These are phyloP conservation scores for Nakazawaea peltata DNA, from an alignment of 805 yeast species.

Conservation along the genomic window DNA sequence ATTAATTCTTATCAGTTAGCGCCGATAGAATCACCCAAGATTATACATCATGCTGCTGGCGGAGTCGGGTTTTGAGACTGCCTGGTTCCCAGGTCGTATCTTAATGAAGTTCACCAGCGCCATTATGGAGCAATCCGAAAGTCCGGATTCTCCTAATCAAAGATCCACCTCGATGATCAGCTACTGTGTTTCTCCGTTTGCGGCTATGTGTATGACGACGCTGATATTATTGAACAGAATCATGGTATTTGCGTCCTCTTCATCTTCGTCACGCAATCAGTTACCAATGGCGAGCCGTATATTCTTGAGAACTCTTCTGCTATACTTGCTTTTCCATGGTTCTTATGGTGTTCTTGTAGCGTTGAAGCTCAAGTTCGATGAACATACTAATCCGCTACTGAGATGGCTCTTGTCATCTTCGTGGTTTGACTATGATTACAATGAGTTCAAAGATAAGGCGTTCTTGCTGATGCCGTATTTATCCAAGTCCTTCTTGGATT, in stretches of 20 bases:
- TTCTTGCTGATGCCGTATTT: conserved; percentile 21
- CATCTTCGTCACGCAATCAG: conserved; percentile 25
- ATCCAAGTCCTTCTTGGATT: conserved; percentile 13
- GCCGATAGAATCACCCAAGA: too few species aligned
- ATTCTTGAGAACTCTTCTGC: conserved; percentile 29
- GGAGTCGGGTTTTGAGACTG: too few species aligned
- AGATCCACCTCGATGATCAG: conserved; percentile 34
- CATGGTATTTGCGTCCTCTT: conserved; percentile 38
- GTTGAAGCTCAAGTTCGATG: conserved; percentile 19
- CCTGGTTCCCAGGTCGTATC: too few species aligned
- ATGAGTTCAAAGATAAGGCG: conserved; percentile 14
- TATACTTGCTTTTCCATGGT: conserved; percentile 25
- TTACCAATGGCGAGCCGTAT: conserved; percentile 23
- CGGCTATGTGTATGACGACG: conserved; percentile 46
- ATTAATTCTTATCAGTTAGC: too few species aligned
- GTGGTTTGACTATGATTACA: conserved; percentile 18
- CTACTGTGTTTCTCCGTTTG: conserved; percentile 41
- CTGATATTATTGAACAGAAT: conserved; percentile 53
- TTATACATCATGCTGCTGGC: too few species aligned
- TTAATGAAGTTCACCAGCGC: conserved; percentile 20
- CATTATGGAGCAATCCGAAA: conserved; percentile 25
- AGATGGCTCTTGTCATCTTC: conserved; percentile 5
- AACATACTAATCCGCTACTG: conserved; percentile 11
- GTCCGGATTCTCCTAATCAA: conserved; percentile 20
- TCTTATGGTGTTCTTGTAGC: conserved; percentile 27